A percentile compares a stretch with the other conserved stretches of the same genome.
phyloP scores from a whole-genome alignment of 257 asterid species.

The Oldenlandia corymbosa region DNA sequence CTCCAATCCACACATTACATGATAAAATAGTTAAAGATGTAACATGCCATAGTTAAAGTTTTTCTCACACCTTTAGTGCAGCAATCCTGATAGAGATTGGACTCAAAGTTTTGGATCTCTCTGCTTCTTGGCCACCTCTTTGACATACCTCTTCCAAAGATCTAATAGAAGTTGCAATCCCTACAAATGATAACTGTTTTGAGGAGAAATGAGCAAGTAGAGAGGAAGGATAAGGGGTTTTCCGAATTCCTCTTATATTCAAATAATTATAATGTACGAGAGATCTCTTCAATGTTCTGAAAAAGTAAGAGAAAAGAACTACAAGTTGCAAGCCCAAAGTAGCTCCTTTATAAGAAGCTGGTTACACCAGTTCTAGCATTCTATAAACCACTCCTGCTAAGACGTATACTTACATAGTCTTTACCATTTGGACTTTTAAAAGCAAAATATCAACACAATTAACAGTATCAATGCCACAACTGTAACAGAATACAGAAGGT shows the following conservation, averaged over 20 bases:
- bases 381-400: too few species aligned
- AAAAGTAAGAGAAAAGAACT: too few species aligned
- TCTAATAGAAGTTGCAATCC: constrained; percentile 41
- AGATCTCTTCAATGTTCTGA: not conserved
- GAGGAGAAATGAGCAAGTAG: not conserved
- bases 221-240: not conserved
- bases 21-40: not conserved
- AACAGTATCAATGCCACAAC: too few species aligned
- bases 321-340: too few species aligned
- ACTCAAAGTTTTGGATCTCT: constrained; percentile 26
- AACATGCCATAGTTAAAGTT: constrained; percentile 65
- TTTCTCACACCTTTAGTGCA: constrained; percentile 73
- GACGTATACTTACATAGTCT: too few species aligned
- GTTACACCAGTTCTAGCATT: too few species aligned
- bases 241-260: not conserved
- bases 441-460: too few species aligned
- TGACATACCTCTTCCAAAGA: constrained; percentile 37
- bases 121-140: constrained; percentile 37
- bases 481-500: too few species aligned
- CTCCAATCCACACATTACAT: not conserved
- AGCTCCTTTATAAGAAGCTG: too few species aligned
- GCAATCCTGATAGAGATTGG: constrained; percentile 63
- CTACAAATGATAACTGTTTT: constrained; percentile 29
- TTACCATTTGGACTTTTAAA: too few species aligned
- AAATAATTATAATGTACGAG: not conserved